A percentile compares a stretch with the other conserved stretches of the same genome.
Evolutionary conservation across 1,284 basidiomycete genomes (phyloP).

Genomic region (Schizophyllum commune): DNA sequence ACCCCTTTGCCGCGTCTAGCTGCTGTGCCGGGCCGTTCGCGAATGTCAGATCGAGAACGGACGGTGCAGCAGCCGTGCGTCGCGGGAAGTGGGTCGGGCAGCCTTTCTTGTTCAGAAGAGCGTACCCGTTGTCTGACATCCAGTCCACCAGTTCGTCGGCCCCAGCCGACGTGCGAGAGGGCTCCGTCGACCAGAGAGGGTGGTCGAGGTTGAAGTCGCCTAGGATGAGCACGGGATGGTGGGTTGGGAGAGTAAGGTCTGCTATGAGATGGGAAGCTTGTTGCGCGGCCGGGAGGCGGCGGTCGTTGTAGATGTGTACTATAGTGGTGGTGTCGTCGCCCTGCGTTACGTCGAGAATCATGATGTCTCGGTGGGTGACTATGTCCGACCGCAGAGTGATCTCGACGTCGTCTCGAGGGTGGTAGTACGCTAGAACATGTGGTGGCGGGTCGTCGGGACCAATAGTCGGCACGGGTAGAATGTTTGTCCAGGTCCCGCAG

Average conservation of each 20-base stretch:
- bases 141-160: conserved; percentile 6
- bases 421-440: conserved; percentile 15
- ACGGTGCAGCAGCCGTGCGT: background rate
- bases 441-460: conserved; percentile 2
- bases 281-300: background rate
- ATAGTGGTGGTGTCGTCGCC: conserved; percentile 12
- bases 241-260: conserved; percentile 4
- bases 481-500: conserved; percentile 14
- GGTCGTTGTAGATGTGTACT: conserved; percentile 22
- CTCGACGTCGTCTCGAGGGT: conserved; percentile 12
- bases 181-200: conserved; percentile 10
- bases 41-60: conserved; percentile 14
- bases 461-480: conserved; percentile 13
- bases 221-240: conserved; percentile 14
- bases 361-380: conserved; percentile 19
- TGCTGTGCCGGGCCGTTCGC: conserved; percentile 6
- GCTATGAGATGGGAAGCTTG: conserved; percentile 7
- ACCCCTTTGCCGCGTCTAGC: conserved; percentile 11
- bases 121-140: conserved; percentile 13
- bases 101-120: conserved; percentile 15
- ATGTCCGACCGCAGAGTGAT: conserved; percentile 18
- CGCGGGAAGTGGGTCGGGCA: conserved; percentile 12
- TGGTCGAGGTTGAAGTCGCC: conserved; percentile 22
- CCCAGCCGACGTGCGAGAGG: background rate
- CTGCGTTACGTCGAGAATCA: conserved; percentile 18